These are phyloP conservation scores for Tilletia walkeri DNA, from an alignment of 1,284 basidiomycete genomes.

Conservation along the genomic window DNA sequence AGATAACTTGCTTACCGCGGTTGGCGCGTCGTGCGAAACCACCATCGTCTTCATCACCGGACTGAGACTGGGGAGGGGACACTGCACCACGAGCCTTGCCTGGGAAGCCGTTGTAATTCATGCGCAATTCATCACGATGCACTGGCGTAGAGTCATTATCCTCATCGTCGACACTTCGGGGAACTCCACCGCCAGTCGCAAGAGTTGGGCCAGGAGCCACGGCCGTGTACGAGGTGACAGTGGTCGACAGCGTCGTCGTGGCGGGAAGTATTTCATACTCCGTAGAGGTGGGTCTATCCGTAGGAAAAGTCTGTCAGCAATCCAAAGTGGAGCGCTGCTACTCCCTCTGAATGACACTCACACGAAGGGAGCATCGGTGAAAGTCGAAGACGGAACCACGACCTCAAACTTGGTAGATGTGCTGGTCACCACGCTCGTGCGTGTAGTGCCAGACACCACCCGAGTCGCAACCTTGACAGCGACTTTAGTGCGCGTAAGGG, in stretches of 20 bases:
- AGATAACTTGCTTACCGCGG: background rate
- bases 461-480: background rate
- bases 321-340: too few species aligned
- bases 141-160: background rate
- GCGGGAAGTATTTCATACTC: background rate
- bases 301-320: too few species aligned
- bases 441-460: background rate
- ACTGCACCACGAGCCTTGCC: background rate
- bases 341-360: background rate
- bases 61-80: too few species aligned
- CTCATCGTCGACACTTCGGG: too few species aligned
- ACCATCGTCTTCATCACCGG: too few species aligned
- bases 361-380: background rate
- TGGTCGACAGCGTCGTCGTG: background rate
- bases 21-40: background rate
- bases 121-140: background rate
- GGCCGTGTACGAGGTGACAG: background rate
- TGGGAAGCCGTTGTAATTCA: background rate
- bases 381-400: background rate
- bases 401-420: conserved; percentile 1
- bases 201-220: background rate
- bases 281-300: background rate
- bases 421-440: background rate
- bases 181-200: background rate
- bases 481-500: background rate